These are phyloP conservation scores for Boechera retrofracta DNA, from an alignment of 345 rosid species.

Conservation along the genomic window DNA sequence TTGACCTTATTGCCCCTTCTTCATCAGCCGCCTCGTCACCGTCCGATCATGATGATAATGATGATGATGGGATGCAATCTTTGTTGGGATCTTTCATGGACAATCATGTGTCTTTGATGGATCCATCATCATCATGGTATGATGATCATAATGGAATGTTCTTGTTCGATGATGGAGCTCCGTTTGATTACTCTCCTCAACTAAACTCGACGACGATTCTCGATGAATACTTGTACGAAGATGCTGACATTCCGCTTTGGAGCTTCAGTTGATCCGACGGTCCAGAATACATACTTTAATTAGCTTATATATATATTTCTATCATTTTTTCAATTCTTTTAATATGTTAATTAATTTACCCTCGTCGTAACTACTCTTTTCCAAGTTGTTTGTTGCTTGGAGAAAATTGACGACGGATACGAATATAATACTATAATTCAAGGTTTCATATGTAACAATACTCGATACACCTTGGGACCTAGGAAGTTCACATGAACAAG, in stretches of 20 bases:
- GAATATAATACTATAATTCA: constrained; percentile 19
- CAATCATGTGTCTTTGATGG: constrained; percentile 46
- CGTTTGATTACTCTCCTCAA: constrained; percentile 50
- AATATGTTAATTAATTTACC: constrained; percentile 25
- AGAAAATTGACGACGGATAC: constrained; percentile 33
- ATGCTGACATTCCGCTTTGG: constrained; percentile 78
- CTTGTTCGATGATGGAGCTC: constrained; percentile 43
- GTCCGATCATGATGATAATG: constrained; percentile 38
- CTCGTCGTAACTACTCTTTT: constrained; percentile 12
- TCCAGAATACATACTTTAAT: constrained; percentile 17
- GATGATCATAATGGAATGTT: constrained; percentile 56
- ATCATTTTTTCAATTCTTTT: constrained; percentile 33
- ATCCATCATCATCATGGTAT: constrained; percentile 44
- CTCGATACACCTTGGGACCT: background rate
- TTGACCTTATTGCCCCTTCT: constrained; percentile 35
- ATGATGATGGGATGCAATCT: constrained; percentile 53
- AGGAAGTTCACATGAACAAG: background rate
- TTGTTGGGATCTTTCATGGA: constrained; percentile 44
- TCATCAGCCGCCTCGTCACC: constrained; percentile 47
- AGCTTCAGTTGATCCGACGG: constrained; percentile 61
- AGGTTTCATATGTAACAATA: background rate
- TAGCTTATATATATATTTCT: constrained; percentile 1
- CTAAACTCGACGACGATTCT: constrained; percentile 35
- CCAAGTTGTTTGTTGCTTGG: constrained; percentile 37
- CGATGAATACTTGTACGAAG: constrained; percentile 65